Evolutionary conservation across 2,329 filamentous ascomycete species (phyloP), one percentile per base, ranked within the genome.

Genomic region (Aureobasidium leucospermi): DNA sequence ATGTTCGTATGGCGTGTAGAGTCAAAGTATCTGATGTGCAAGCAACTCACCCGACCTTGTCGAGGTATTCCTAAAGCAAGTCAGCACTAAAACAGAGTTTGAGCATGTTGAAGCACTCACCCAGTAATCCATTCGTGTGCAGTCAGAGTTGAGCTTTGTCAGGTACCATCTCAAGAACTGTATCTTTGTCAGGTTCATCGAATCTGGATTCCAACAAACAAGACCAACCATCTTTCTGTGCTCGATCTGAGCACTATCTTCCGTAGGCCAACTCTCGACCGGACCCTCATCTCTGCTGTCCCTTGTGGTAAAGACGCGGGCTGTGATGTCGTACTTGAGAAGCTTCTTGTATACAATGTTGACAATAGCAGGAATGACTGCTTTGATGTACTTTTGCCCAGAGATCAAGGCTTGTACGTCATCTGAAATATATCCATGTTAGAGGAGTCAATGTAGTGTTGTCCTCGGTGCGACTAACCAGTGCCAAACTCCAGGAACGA

Each of bases 291-390:
- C 86, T 43, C 83, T 84, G 8, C 80, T 82, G 58, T 79, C 77
- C 48, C 79, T 73, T 1, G 79, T 83, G 61, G 84, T 81, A 70
- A 93, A 90, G 13, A 88, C 87, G 57, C 87, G 82, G 1, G 89
- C 88, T 4, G 89, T 94, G 71, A 93, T 89, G 69, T 93, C 89
- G 73, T 89, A 89, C 67, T 85, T 83, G 10, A 93, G 78, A 0
- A 94, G 81, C 70, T 93, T 93, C 68, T 85, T 85, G 77, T 93
- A 94, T 36, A 93, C 87, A 62, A 91, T 88, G 73, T 92, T 90
- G 68, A 93, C 88, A 23, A 94, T 82, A 47, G 88, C 86, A 1
- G 90, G 90, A 63, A 93, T 90, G 34, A 93, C 81, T n/a, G 86
- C 84, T 67, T 87, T 88, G 75, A 91, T 86, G 74, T 90, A 90